Base-by-base conservation (phyloP, 805 yeast genomes). In the Metschnikowia matae region DNA sequence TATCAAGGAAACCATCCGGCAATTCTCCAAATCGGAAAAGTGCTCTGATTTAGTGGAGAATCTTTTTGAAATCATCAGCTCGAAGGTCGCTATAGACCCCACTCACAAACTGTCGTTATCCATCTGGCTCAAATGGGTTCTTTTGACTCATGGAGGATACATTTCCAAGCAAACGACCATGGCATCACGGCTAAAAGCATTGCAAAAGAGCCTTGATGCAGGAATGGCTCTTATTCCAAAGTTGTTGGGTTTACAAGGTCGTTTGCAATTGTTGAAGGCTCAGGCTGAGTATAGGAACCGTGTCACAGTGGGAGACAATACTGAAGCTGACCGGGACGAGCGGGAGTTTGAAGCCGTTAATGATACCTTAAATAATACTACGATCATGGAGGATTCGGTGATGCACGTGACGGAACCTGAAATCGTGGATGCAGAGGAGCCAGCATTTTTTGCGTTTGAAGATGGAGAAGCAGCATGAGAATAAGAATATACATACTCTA, bases 241-340 rank as follows among this genome's bases (percentile, higher is more conserved):
- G 37, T 73, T 92, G 46, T 69, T 91, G 23, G 83, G 94, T 1
- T 76, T 92, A 31, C 95, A 91, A 65, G 99, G 99, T 43, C 81
- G 94, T 55, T 72, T 92, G 43, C 87, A 85, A 60, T 76, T 92
- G 65, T 74, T 92, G 40, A 79, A 79, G 55, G 79, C 89, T 3
- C 98, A 92, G 68, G 76, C 89, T 10, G 77, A 80, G 50, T 70
- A 92, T 56, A 82, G 97, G 52, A 49, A 53, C n/a, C 54, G 52
- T 42, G 52, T 58, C 15, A 59, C 52, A 11, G 54, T 49, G 15
- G 61, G 57, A 13, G 64, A 56, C 3, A 61, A 54, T 13, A 56
- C 48, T 8, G 56, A 40, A 17, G 45, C 31, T 15, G 61, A 55
- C 17, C 55, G 49, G 11, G 62, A 64, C 5, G 52, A 50, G 43